phyloP scores from a whole-genome alignment of 148 eudicot species.

The Vaccinium myrtillus region DNA sequence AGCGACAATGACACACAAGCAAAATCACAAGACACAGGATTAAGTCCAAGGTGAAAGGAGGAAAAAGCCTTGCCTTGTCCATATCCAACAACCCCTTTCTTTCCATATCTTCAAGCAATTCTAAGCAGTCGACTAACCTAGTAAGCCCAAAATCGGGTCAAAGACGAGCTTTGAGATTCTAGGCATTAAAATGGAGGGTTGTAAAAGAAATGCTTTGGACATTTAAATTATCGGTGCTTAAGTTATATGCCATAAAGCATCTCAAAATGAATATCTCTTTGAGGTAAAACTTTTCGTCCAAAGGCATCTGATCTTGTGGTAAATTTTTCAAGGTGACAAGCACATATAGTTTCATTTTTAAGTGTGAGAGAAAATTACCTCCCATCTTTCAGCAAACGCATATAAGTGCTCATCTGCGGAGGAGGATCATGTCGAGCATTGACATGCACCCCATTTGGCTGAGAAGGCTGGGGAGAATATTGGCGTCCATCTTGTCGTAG shows the following conservation, averaged over 20 bases:
- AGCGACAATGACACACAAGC: slow-evolving; percentile 9
- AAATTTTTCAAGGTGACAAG: slow-evolving; percentile 13
- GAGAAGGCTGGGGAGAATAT: slow-evolving; percentile 22
- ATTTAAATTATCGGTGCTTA: slow-evolving; percentile 1
- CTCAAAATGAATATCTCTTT: background rate
- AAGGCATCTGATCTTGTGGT: background rate
- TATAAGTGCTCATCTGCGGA: slow-evolving; percentile 46
- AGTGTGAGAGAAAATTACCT: slow-evolving; percentile 46
- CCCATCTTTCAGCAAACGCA: slow-evolving; percentile 60
- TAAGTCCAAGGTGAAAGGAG: slow-evolving; percentile 15
- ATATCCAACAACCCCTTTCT: slow-evolving; percentile 68
- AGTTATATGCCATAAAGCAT: background rate
- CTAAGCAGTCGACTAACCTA: slow-evolving; percentile 77
- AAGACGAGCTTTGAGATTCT: slow-evolving; percentile 7
- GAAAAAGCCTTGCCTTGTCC: slow-evolving; percentile 57
- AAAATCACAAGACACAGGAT: slow-evolving; percentile 9
- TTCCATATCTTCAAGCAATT: slow-evolving; percentile 84
- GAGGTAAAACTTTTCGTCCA: background rate
- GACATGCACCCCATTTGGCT: slow-evolving; percentile 22
- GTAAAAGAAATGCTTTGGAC: background rate
- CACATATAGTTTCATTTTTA: background rate
- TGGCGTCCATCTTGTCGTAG: slow-evolving; percentile 25
- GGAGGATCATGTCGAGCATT: slow-evolving; percentile 28
- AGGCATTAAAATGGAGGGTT: background rate
- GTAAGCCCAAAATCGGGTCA: slow-evolving; percentile 17